phyloP scores from a whole-genome alignment of 352 stramenopile species.

The Phytophthora hybrid region DNA sequence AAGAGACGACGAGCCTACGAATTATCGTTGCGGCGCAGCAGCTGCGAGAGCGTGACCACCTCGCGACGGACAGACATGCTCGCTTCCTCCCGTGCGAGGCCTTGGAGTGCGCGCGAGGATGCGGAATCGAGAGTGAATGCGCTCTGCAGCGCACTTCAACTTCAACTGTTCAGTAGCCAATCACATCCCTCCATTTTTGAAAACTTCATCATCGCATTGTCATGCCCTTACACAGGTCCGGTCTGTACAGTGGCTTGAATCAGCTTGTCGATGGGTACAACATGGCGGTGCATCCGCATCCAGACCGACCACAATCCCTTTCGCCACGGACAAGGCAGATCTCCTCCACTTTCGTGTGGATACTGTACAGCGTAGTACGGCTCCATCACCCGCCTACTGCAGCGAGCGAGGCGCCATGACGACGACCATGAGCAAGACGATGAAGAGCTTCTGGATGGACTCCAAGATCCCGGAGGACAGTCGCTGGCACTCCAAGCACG shows the following conservation, averaged over 20 bases:
- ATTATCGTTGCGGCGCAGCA: constrained; percentile 61
- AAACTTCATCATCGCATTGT: not conserved
- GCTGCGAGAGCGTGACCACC: constrained; percentile 76
- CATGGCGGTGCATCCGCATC: not conserved
- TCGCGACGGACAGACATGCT: constrained; percentile 73
- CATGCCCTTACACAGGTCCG: not conserved
- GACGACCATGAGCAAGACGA: constrained; percentile 33
- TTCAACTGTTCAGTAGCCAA: constrained; percentile 33
- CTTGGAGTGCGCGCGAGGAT: constrained; percentile 15
- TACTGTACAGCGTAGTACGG: not conserved
- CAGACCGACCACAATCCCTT: not conserved
- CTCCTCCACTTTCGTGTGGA: not conserved
- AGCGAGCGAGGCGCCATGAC: not conserved
- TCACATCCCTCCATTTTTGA: not conserved
- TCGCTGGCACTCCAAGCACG: constrained; percentile 40
- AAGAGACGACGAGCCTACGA: constrained; percentile 28
- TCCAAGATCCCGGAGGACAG: constrained; percentile 39
- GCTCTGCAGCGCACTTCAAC: constrained; percentile 25
- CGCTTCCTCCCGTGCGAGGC: not conserved
- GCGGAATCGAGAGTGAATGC: constrained; percentile 45
- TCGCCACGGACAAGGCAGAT: not conserved
- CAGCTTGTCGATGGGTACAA: constrained; percentile 1
- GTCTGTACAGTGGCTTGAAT: not conserved
- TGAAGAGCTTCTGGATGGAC: constrained; percentile 46
- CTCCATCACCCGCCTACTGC: not conserved